Conservation (phyloP, 225 moss, liverwort and hornwort species). For the Polytrichum formosum region DNA sequence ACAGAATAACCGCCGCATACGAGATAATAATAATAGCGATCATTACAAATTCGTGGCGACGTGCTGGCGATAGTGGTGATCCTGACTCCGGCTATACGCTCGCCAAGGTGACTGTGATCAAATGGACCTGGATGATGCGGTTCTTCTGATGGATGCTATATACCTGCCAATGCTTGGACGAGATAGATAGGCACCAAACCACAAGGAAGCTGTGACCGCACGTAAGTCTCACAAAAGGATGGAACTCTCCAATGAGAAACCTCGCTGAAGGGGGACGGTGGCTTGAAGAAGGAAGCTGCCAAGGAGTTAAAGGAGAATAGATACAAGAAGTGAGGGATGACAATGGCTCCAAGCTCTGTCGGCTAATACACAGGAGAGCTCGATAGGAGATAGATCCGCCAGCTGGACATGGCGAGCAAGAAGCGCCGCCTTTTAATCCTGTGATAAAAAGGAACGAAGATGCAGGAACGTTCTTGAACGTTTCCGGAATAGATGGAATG, state of each 20-base stretch:
- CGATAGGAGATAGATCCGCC: background rate
- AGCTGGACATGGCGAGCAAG: background rate
- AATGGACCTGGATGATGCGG: background rate
- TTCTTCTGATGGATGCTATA: background rate
- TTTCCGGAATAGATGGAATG: too few relatives aligned
- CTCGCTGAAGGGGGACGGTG: too few relatives aligned
- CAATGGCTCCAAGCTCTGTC: background rate
- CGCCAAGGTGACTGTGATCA: background rate
- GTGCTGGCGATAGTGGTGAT: background rate
- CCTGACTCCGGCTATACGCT: too few relatives aligned
- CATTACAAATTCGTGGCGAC: slow-evolving; percentile 1
- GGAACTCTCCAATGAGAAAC: too few relatives aligned
- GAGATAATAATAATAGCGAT: slow-evolving; percentile 1
- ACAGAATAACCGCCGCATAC: slow-evolving; percentile 1
- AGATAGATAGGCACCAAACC: background rate
- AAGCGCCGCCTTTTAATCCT: too few relatives aligned
- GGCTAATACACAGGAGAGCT: background rate
- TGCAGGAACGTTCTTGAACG: background rate
- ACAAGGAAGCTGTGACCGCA: too few relatives aligned
- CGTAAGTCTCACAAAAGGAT: too few relatives aligned
- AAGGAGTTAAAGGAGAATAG: too few relatives aligned
- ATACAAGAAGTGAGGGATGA: too few relatives aligned
- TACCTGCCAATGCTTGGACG: background rate
- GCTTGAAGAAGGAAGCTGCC: too few relatives aligned
- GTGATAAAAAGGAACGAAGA: background rate